phyloP scores from a whole-genome alignment of 768 basidiomycete species.

The Vararia minispora region DNA sequence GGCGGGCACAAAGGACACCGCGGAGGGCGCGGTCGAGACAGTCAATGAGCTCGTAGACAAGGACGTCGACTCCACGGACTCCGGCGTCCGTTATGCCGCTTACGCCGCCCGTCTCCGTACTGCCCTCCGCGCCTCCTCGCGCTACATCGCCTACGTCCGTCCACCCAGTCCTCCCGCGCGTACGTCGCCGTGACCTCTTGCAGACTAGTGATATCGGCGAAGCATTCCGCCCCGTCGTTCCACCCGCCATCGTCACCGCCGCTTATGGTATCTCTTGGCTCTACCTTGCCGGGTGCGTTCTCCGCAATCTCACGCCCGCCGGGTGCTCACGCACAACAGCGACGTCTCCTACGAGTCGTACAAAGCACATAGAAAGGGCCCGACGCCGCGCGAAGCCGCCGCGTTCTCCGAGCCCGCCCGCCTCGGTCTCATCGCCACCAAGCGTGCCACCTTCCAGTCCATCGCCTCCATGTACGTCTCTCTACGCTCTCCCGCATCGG shows the following conservation, averaged over 20 bases:
- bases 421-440: conserved; percentile 56
- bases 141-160: conserved; percentile 73
- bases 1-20: conserved; percentile 4
- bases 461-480: conserved; percentile 65
- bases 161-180: neutral
- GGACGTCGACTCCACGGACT: conserved; percentile 55
- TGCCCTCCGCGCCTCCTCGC: conserved; percentile 52
- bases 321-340: conserved; percentile 16
- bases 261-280: conserved; percentile 78
- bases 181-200: conserved; percentile 13
- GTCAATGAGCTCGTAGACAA: conserved; percentile 50
- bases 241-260: conserved; percentile 58
- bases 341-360: conserved; percentile 78
- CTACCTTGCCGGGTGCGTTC: conserved; percentile 54
- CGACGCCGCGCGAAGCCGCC: conserved; percentile 52
- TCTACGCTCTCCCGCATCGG: conserved; percentile 5
- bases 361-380: conserved; percentile 61
- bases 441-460: conserved; percentile 72
- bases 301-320: neutral
- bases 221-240: conserved; percentile 71
- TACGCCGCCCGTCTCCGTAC: conserved; percentile 73
- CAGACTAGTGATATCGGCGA: conserved; percentile 79
- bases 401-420: conserved; percentile 63
- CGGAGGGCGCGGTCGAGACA: conserved; percentile 31
- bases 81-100: conserved; percentile 60